Evolutionary conservation across 1,284 basidiomycete genomes (phyloP), one percentile per base, ranked within the genome.

Genomic region (Hypsizygus ulmarius): DNA sequence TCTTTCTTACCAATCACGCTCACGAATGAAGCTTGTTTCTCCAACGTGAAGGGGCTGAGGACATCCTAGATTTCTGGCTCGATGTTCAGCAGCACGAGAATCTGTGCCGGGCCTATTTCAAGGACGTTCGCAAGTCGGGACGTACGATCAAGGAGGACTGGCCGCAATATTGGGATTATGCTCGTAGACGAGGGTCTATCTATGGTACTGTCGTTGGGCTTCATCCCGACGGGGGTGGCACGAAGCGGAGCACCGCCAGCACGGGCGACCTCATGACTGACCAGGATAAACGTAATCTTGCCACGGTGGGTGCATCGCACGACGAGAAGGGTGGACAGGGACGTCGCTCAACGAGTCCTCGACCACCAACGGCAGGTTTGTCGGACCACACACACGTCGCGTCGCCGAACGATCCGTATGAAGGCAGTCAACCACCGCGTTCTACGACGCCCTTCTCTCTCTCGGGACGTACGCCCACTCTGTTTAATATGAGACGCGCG

Each of bases 61-160:
- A 98, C 65, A 90, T 95, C 35, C 74, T 99, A 42, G 96, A 98
- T 68, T 99, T 99, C 61, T 99, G 95, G 95, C 82, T 99, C 28
- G 96, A 99, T 64, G 96, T 98, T 1, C 93, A 97, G 62, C 96
- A 98, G 71, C 96, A 99, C 66, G 97, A 98, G 72, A 97, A 97
- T 65, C 82, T 99, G 36, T 99, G 95, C 70, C 82, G 94, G 51
- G 96, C 95, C 5, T 98, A 97, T 70, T 97, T 99, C 81, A 97
- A 97, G 75, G 96, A 98, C 66, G 80, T 99, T 52, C 86, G 91
- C 62, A 93, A 95, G 71, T 93, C 93, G 1, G 94, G 95, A 6
- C 82, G 90, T 32, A 83, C 86, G 7, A 88, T 98, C 60, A 87
- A 87, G 64, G 91, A 97, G 15, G 96, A 97, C 65, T 99, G 95